Base-by-base conservation (phyloP, 345 rosid genomes). In the Microcos paniculata region DNA sequence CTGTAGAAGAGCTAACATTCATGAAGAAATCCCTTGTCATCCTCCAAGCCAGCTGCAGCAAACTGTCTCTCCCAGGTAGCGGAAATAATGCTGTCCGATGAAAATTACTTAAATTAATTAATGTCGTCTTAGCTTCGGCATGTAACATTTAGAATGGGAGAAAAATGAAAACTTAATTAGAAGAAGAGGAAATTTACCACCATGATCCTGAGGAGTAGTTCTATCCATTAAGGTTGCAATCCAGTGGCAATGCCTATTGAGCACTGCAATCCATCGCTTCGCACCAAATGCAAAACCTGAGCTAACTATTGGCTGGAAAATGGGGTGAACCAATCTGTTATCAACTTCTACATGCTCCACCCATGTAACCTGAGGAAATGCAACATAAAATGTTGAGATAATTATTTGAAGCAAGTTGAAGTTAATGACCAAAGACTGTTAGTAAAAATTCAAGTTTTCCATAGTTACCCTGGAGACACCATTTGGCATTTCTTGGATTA, bases 271-370 rank as follows among this genome's bases (percentile, higher is more conserved):
- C 92, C 95, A 90, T 66, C 90, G 83, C 58, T 57, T 85, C 13
- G 92, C 90, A 1, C 90, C 35, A 56, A 82, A 90, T 16, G 82
- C 84, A 56, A 69, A 79, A 30, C 91, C 88, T 3, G 90, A 84
- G 31, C 7, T 56, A 8, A 88, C 84, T 1, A 84, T 49, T 18
- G 64, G 68, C 30, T 10, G 51, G 65, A 82, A 89, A 26, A 80
- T 45, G 12, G 16, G 56, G 49, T 77, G 89, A 59, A 82, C 79
- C 3, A 5, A 63, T 19, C 63, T 26, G 24, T 86, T 71, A 69
- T 87, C 91, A 21, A 76, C 88, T 59, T 84, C 86, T 2, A 73
- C 84, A 77, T 82, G 90, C 62, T 90, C 92, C 53, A 90, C 85
- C 90, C 92, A 87, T 18, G 66, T 82, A 42, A 90, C 82, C 93